These are phyloP conservation scores for Mycena vitilis DNA, from an alignment of 768 basidiomycete species.

Conservation along the genomic window DNA sequence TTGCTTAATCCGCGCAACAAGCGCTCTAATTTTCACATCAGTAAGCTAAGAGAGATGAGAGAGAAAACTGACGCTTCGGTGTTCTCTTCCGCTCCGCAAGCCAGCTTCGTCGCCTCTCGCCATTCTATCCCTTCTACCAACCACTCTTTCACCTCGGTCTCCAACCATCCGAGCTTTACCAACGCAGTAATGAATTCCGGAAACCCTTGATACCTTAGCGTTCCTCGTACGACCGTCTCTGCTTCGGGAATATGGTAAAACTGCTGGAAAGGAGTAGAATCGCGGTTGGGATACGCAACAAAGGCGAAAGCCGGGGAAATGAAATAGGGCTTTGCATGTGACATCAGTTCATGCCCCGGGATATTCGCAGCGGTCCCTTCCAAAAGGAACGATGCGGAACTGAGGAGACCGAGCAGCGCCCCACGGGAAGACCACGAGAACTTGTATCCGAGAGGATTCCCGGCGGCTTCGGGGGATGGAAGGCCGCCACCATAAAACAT, in stretches of 20 bases:
- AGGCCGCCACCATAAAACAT: slow-evolving; percentile 96
- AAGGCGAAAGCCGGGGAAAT: slow-evolving; percentile 98
- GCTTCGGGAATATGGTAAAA: slow-evolving; percentile 95
- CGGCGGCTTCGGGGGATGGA: slow-evolving; percentile 89
- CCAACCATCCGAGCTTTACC: slow-evolving; percentile 89
- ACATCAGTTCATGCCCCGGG: slow-evolving; percentile 88
- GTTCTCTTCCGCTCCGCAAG: slow-evolving; percentile 73
- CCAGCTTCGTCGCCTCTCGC: slow-evolving; percentile 84
- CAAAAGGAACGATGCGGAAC: slow-evolving; percentile 85
- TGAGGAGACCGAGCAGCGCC: slow-evolving; percentile 93
- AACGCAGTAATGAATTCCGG: slow-evolving; percentile 92
- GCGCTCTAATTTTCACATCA: slow-evolving; percentile 58
- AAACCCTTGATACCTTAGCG: slow-evolving; percentile 96
- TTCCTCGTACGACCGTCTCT: slow-evolving; percentile 92
- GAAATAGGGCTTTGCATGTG: slow-evolving; percentile 90
- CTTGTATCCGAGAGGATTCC: slow-evolving; percentile 98
- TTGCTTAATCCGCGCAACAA: slow-evolving; percentile 77
- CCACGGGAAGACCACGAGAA: slow-evolving; percentile 99
- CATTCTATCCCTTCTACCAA: slow-evolving; percentile 80
- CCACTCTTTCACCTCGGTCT: slow-evolving; percentile 82
- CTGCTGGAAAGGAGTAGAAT: slow-evolving; percentile 91
- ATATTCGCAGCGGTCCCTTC: slow-evolving; percentile 74
- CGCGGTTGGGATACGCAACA: slow-evolving; percentile 96
- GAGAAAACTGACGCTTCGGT: slow-evolving; percentile 67
- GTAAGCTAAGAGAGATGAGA: slow-evolving; percentile 4